A percentile compares a stretch with the other conserved stretches of the same genome.
Evolutionary conservation across 495 filamentous ascomycete genomes (phyloP).

Genomic region (Penicillium simplicissimum): DNA sequence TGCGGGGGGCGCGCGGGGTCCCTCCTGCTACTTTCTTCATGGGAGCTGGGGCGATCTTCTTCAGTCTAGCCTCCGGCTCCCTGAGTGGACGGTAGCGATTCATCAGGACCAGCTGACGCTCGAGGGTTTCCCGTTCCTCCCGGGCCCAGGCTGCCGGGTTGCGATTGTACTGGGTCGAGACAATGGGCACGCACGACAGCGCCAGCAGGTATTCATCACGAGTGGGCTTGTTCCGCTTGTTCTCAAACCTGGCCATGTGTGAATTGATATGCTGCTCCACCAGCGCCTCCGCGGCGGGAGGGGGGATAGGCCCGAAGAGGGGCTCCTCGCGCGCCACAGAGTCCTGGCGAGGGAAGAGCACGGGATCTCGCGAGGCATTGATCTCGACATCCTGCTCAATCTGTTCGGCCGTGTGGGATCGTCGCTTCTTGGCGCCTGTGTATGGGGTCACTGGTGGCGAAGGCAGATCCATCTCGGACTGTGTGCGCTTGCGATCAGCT

Average conservation of each 20-base stretch:
- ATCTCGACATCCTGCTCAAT: slow-evolving; percentile 35
- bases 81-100: slow-evolving; percentile 36
- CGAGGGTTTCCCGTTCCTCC: slow-evolving; percentile 62
- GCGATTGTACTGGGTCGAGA: slow-evolving; percentile 57
- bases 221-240: slow-evolving; percentile 61
- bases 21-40: slow-evolving; percentile 31
- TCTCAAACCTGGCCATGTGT: slow-evolving; percentile 56
- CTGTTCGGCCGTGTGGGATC: slow-evolving; percentile 45
- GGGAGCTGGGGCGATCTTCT: slow-evolving; percentile 53
- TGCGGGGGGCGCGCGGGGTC: slow-evolving; percentile 35
- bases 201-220: slow-evolving; percentile 69
- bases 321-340: slow-evolving; percentile 48
- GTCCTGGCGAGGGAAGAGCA: slow-evolving; percentile 58
- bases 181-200: slow-evolving; percentile 65
- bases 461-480: slow-evolving; percentile 55
- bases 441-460: slow-evolving; percentile 75
- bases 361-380: slow-evolving; percentile 53
- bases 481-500: slow-evolving; percentile 49
- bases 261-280: slow-evolving; percentile 68
- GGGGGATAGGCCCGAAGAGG: slow-evolving; percentile 54
- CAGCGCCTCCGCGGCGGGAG: slow-evolving; percentile 50
- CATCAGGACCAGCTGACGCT: slow-evolving; percentile 50
- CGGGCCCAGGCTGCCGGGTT: slow-evolving; percentile 61
- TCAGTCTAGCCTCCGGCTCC: slow-evolving; percentile 34
- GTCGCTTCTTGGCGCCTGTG: slow-evolving; percentile 54